These are phyloP conservation scores for Akanthomyces lecanii DNA, from an alignment of 2,329 filamentous ascomycete genomes.

Conservation along the genomic window DNA sequence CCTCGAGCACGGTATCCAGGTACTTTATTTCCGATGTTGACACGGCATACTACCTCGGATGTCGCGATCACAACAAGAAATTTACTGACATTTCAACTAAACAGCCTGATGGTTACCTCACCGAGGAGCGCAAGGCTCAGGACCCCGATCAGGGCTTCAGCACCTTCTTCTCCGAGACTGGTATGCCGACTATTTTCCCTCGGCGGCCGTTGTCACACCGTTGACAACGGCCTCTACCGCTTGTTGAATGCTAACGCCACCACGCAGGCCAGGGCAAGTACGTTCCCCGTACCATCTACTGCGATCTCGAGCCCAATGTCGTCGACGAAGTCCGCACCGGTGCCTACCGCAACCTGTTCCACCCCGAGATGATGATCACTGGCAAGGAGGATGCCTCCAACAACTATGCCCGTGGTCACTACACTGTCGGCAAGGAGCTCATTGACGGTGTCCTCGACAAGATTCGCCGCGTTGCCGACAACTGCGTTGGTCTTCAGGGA, in stretches of 20 bases:
- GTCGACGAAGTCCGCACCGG: constrained; percentile 99
- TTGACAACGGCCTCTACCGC: background rate
- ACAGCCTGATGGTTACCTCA: constrained; percentile 96
- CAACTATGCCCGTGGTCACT: constrained; percentile 99
- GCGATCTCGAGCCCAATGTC: constrained; percentile 99
- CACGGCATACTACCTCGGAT: constrained; percentile 14
- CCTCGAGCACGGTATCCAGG: constrained; percentile 99
- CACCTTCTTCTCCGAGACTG: constrained; percentile 99
- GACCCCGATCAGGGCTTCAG: constrained; percentile 97
- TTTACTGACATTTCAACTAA: constrained; percentile 11
- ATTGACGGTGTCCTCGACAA: constrained; percentile 98
- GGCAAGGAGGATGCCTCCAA: constrained; percentile 99
- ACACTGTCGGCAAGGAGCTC: constrained; percentile 99
- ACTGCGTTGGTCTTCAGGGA: constrained; percentile 95
- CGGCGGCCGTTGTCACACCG: background rate
- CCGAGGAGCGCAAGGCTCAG: constrained; percentile 91
- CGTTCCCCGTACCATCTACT: constrained; percentile 97
- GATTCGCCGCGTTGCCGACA: constrained; percentile 94
- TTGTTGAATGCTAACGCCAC: constrained; percentile 21
- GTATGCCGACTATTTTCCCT: constrained; percentile 47
- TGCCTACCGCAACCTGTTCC: constrained; percentile 92
- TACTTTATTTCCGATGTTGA: constrained; percentile 45
- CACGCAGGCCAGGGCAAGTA: constrained; percentile 90
- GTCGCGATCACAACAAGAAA: constrained; percentile 16
- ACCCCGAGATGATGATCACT: constrained; percentile 99